Evolutionary conservation across 805 yeast genomes (phyloP).

Genomic region (Maudiozyma serrabonitensis): DNA sequence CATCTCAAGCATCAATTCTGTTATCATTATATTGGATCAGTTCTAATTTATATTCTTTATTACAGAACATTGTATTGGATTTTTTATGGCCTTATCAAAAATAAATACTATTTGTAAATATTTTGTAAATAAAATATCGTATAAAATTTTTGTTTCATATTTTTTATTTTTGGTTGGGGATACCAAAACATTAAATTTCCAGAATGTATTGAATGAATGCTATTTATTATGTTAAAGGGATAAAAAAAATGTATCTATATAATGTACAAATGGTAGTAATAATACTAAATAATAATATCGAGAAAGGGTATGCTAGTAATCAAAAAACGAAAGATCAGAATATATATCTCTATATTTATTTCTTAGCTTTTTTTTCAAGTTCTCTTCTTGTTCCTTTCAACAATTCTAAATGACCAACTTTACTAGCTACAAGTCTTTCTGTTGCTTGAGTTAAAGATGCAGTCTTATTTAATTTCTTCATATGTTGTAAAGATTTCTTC

Average conservation of each 20-base stretch:
- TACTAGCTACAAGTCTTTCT: conserved; percentile 75
- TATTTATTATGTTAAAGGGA: not conserved
- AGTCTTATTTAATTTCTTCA: conserved; percentile 47
- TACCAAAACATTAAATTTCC: no score
- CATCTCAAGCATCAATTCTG: conserved; percentile 81
- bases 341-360: not conserved
- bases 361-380: conserved; percentile 42
- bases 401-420: conserved; percentile 90
- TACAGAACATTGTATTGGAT: conserved; percentile 69
- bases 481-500: conserved; percentile 42
- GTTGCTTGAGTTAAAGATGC: conserved; percentile 47
- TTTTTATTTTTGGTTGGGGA: no score
- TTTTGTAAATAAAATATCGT: not conserved
- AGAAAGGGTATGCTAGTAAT: no score
- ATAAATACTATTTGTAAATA: not conserved
- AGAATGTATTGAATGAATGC: not conserved
- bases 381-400: conserved; percentile 85
- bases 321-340: no score
- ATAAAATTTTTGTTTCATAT: no score
- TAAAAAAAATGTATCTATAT: not conserved
- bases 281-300: not conserved
- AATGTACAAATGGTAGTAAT: not conserved
- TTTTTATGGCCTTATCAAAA: conserved; percentile 41
- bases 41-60: conserved; percentile 65
- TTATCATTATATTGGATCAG: conserved; percentile 83